These are phyloP conservation scores for Cyclotella kingstonii DNA, from an alignment of 108 stramenopile species.

Conservation along the genomic window DNA sequence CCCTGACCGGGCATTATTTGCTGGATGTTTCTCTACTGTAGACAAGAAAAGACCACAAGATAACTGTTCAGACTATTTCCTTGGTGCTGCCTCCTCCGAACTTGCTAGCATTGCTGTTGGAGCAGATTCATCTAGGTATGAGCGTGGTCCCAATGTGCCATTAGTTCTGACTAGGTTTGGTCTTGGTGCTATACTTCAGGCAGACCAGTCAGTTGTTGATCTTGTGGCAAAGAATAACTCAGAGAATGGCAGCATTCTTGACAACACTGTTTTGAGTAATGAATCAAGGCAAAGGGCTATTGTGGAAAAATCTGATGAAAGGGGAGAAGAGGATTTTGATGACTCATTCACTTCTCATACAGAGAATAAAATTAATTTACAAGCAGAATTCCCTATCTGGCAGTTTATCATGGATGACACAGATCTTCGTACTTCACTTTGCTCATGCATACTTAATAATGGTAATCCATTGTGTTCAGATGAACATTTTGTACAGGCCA, in stretches of 20 bases:
- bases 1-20: slow-evolving; percentile 16
- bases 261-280: not conserved
- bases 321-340: slow-evolving; percentile 4
- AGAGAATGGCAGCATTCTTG: not conserved
- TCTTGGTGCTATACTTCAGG: slow-evolving; percentile 62
- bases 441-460: slow-evolving; percentile 48
- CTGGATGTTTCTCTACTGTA: slow-evolving; percentile 52
- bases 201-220: slow-evolving; percentile 53
- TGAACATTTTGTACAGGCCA: slow-evolving; percentile 18
- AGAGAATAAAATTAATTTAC: not conserved
- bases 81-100: slow-evolving; percentile 65
- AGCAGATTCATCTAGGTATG: slow-evolving; percentile 74
- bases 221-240: slow-evolving; percentile 29
- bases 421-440: slow-evolving; percentile 57
- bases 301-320: not conserved
- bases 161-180: slow-evolving; percentile 75
- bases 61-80: slow-evolving; percentile 64
- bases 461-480: slow-evolving; percentile 44
- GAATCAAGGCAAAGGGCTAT: not conserved
- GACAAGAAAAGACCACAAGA: slow-evolving; percentile 63
- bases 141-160: slow-evolving; percentile 73
- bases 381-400: slow-evolving; percentile 10
- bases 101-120: slow-evolving; percentile 69
- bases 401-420: slow-evolving; percentile 44
- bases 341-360: not conserved